A percentile compares a stretch with the other conserved stretches of the same genome.
Conservation (phyloP, 2,329 filamentous ascomycete genomes). For the Epichloe sylvatica region DNA sequence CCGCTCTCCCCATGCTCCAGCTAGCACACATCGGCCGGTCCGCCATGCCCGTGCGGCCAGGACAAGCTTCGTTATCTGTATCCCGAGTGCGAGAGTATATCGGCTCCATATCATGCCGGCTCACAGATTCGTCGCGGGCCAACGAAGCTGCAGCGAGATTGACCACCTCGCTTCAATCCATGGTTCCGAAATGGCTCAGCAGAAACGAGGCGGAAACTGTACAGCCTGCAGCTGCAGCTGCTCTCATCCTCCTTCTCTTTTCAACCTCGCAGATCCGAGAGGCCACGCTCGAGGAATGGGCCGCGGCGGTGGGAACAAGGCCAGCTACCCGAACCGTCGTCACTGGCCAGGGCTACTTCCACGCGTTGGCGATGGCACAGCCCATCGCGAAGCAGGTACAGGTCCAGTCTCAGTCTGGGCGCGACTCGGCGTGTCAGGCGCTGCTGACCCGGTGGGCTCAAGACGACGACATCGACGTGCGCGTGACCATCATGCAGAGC, state of each 20-base stretch:
- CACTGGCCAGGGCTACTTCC: slow-evolving; percentile 37
- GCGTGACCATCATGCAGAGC: slow-evolving; percentile 41
- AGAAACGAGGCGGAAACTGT: slow-evolving; percentile 37
- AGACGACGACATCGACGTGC: slow-evolving; percentile 36
- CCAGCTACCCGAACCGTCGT: slow-evolving; percentile 19
- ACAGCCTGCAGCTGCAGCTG: slow-evolving; percentile 35
- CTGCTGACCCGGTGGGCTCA: slow-evolving; percentile 39
- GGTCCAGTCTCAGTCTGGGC: slow-evolving; percentile 4
- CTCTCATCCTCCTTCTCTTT: slow-evolving; percentile 35
- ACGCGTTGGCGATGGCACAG: slow-evolving; percentile 37
- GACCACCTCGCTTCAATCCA: slow-evolving; percentile 15
- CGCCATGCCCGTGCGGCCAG: slow-evolving; percentile 8
- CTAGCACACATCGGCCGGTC: slow-evolving; percentile 14
- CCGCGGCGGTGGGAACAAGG: slow-evolving; percentile 24
- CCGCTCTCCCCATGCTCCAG: slow-evolving; percentile 35
- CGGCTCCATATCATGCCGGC: slow-evolving; percentile 11
- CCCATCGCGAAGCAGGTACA: slow-evolving; percentile 20
- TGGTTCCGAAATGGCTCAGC: slow-evolving; percentile 33
- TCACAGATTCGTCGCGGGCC: neutral
- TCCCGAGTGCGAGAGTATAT: slow-evolving; percentile 10
- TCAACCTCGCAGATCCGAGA: slow-evolving; percentile 22
- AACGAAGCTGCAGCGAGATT: slow-evolving; percentile 10
- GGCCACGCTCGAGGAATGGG: slow-evolving; percentile 33
- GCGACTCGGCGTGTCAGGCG: slow-evolving; percentile 27
- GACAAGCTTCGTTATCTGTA: slow-evolving; percentile 13